Evolutionary conservation across 75 land plant species (phyloP).

Genomic region (Pinus tabuliformis): DNA sequence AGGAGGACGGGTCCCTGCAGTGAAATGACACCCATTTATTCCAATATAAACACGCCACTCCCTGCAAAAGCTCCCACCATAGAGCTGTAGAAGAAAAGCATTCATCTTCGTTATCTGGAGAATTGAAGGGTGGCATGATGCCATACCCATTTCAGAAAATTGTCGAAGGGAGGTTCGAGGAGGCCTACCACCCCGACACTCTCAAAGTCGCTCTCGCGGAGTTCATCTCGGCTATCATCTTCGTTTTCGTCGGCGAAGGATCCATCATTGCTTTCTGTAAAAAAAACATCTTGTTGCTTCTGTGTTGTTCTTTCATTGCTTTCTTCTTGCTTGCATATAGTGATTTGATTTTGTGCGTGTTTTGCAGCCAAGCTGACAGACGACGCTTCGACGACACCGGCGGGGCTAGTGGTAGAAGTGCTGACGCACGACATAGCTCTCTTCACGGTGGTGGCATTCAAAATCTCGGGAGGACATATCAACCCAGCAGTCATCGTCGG

Average conservation of each 20-base stretch:
- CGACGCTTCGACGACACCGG: conserved; percentile 33
- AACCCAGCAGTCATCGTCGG: conserved; percentile 90
- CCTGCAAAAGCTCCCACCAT: too few relatives aligned
- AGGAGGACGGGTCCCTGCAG: too few relatives aligned
- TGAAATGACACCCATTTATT: too few relatives aligned
- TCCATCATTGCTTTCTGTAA: conserved; percentile 15
- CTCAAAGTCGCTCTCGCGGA: conserved; percentile 28
- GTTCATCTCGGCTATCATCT: conserved; percentile 55
- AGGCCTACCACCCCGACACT: background rate
- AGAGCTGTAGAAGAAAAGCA: too few relatives aligned
- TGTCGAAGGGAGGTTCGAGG: conserved; percentile 31
- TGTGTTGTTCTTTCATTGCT: conserved; percentile 40
- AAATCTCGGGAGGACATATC: conserved; percentile 92
- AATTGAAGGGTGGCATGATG: too few relatives aligned
- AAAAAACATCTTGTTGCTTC: background rate
- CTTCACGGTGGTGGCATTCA: conserved; percentile 62
- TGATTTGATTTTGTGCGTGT: background rate
- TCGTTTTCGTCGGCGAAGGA: conserved; percentile 64
- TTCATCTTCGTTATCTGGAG: too few relatives aligned
- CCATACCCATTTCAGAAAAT: conserved; percentile 25
- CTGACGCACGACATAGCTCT: conserved; percentile 75
- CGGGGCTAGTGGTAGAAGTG: conserved; percentile 49
- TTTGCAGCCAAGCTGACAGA: conserved; percentile 33
- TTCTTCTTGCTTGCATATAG: too few relatives aligned
- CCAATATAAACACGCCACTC: too few relatives aligned